Base-by-base conservation (phyloP, 2,329 filamentous ascomycete genomes). In the Aureobasidium mangrovei region DNA sequence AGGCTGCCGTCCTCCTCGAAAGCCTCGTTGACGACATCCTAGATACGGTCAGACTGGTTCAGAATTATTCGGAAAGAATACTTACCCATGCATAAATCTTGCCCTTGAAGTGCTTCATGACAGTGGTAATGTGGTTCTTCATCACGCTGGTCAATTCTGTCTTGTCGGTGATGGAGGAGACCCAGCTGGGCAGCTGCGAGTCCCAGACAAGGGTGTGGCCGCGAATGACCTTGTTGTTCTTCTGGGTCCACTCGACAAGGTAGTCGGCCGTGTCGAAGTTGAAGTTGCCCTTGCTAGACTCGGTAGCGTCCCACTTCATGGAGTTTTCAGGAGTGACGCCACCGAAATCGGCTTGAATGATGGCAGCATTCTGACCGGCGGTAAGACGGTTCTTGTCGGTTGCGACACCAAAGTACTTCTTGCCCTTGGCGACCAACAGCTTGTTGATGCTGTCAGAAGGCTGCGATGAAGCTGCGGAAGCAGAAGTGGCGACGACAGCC, bases 201-300 rank as follows among this genome's bases (percentile, higher is more conserved):
- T 86, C 77, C 83, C 82, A 86, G 52, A 83, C 72, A 4, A 84
- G 77, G 1, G 81, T 85, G 68, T 86, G 83, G 5, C 83, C 83
- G 58, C 84, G 80, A 60, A 84, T 70, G 4, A 77, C 67, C 69
- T 82, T 78, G 64, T 74, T 73, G 66, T 85, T 82, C 46, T 65
- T 60, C 1, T 63, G 63, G 7, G 81, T 82, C 67, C 74, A 85
- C 66, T 80, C 67, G 56, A 84, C 79, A 7, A 84, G 73, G 63
- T 75, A 74, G 65, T 85, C 83, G 9, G 79, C 75, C n/a, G 67
- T 69, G 12, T 61, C 65, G 61, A 82, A 83, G 59, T 70, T 80
- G 74, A 82, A 86, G 1, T 60, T 63, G 56, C 74, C 75, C 57
- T 72, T 70, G 29, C 64, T 64, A 53, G 64, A 63, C 66, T 84